Evolutionary conservation across 495 filamentous ascomycete species (phyloP).

Genomic region (Apiosordaria backusii): DNA sequence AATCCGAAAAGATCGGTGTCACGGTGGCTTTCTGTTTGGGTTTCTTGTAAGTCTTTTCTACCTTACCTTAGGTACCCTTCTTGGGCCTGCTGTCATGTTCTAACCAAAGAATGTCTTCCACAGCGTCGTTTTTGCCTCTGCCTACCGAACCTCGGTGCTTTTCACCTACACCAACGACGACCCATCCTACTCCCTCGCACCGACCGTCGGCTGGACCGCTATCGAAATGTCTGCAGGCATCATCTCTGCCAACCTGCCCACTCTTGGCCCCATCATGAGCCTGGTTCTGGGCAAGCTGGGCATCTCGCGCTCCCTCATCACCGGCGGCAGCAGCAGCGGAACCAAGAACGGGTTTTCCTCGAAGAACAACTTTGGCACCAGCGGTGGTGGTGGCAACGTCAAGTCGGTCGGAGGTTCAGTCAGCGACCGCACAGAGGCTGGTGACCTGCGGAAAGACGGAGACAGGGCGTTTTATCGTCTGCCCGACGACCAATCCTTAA

Average conservation of each 20-base stretch:
- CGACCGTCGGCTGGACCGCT: constrained; percentile 42
- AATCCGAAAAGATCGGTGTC: constrained; percentile 12
- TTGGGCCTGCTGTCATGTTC: background rate
- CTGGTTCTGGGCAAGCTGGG: background rate
- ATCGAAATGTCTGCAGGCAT: constrained; percentile 48
- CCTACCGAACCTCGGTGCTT: constrained; percentile 27
- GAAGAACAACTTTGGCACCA: constrained; percentile 9
- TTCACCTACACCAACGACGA: constrained; percentile 35
- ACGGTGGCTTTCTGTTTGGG: constrained; percentile 13
- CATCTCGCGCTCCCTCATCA: constrained; percentile 9
- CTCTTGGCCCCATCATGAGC: constrained; percentile 34
- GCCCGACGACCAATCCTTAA: background rate
- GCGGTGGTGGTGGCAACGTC: background rate
- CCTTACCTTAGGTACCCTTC: background rate
- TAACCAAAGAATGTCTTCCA: background rate
- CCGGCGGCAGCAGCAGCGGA: background rate
- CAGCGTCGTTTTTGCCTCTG: constrained; percentile 18
- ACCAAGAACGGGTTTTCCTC: background rate
- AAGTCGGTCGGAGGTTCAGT: background rate
- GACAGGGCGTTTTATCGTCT: constrained; percentile 10
- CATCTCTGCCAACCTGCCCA: constrained; percentile 45
- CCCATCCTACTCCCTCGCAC: constrained; percentile 38
- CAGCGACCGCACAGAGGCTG: background rate
- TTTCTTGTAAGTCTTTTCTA: constrained; percentile 10
- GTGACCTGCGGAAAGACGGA: background rate